A percentile compares a stretch with the other conserved stretches of the same genome.
phyloP scores from a whole-genome alignment of 805 yeast genomes.

The Saccharomyces paradoxus region DNA sequence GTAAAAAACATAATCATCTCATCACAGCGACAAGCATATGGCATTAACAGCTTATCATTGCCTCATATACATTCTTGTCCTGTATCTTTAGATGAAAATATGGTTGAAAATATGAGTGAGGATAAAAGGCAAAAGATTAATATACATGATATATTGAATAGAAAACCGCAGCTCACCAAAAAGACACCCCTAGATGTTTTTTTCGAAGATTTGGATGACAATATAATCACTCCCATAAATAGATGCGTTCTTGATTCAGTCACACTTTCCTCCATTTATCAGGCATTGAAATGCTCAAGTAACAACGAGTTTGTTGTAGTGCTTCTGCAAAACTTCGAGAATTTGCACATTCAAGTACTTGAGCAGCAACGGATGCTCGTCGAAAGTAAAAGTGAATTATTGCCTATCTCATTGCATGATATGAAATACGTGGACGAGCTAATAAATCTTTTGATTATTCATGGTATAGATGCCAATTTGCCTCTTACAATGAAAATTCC shows the following conservation, averaged over 20 bases:
- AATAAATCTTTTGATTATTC: constrained; percentile 54
- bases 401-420: constrained; percentile 76
- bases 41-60: background rate
- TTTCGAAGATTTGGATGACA: constrained; percentile 18
- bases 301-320: constrained; percentile 16
- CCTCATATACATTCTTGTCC: background rate
- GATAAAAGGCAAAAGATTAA: background rate
- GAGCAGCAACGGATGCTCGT: constrained; percentile 6
- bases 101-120: constrained; percentile 1
- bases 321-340: constrained; percentile 10
- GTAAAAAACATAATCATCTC: background rate
- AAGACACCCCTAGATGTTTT: constrained; percentile 29
- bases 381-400: constrained; percentile 17
- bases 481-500: constrained; percentile 56
- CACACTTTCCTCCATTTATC: constrained; percentile 7
- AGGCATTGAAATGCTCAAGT: constrained; percentile 6
- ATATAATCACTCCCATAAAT: constrained; percentile 11
- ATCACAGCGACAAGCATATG: background rate
- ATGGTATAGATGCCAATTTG: constrained; percentile 62
- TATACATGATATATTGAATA: constrained; percentile 11
- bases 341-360: constrained; percentile 9
- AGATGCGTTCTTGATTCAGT: background rate
- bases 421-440: constrained; percentile 64
- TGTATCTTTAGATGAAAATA: background rate
- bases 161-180: constrained; percentile 27